Percentiles rank a stretch among this genome's conserved stretches.
Evolutionary conservation across 208 protist species (phyloP).

Genomic region (Herpetomonas tarakana): DNA sequence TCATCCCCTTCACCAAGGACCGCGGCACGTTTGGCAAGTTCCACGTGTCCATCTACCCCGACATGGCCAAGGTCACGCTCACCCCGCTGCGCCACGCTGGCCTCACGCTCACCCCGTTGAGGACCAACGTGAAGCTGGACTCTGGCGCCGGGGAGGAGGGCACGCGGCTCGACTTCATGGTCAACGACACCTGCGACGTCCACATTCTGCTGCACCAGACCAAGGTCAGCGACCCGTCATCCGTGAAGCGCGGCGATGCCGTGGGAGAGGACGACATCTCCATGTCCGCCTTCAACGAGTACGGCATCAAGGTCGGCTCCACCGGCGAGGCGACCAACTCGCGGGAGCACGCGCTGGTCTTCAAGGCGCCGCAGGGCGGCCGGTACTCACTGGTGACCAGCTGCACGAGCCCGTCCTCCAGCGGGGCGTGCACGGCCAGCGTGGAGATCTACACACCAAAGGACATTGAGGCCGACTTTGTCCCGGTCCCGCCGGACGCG

Average conservation of each 20-base stretch:
- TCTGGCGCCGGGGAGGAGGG: conserved; percentile 25
- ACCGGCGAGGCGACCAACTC: conserved; percentile 60
- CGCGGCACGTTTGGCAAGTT: conserved; percentile 65
- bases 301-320: conserved; percentile 57
- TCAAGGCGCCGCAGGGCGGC: conserved; percentile 62
- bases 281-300: conserved; percentile 70
- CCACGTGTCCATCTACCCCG: conserved; percentile 79
- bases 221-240: conserved; percentile 36
- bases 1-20: conserved; percentile 81
- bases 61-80: conserved; percentile 70
- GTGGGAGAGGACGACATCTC: conserved; percentile 47
- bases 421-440: conserved; percentile 30
- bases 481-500: conserved; percentile 50
- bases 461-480: conserved; percentile 42
- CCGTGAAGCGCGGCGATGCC: conserved; percentile 42
- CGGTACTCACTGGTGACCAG: conserved; percentile 54
- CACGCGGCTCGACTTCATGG: conserved; percentile 55
- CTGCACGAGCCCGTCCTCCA: conserved; percentile 21
- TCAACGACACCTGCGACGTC: conserved; percentile 68
- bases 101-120: conserved; percentile 50
- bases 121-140: conserved; percentile 22
- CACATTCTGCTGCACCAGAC: conserved; percentile 77
- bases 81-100: conserved; percentile 67
- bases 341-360: conserved; percentile 72
- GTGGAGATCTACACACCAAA: conserved; percentile 59